Evolutionary conservation across 1,284 basidiomycete genomes (phyloP).

Genomic region (Coniferiporia weirii): DNA sequence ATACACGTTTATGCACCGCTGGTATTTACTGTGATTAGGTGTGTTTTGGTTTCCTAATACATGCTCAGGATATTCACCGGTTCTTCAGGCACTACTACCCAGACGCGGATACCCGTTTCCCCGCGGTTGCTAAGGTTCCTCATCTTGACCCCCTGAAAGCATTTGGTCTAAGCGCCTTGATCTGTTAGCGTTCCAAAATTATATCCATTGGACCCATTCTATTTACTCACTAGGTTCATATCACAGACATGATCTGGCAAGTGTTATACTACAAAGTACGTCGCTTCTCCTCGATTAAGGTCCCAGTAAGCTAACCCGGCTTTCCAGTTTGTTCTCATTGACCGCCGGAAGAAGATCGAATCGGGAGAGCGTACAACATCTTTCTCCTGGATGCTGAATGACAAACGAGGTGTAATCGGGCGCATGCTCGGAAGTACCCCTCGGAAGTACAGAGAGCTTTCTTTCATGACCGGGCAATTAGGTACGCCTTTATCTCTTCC

Average conservation of each 20-base stretch:
- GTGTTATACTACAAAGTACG: slow-evolving; percentile 81
- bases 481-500: slow-evolving; percentile 39
- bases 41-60: slow-evolving; percentile 24
- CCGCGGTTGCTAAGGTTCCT: slow-evolving; percentile 66
- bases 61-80: slow-evolving; percentile 14
- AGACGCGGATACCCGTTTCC: slow-evolving; percentile 69
- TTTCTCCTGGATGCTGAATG: slow-evolving; percentile 79
- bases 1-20: slow-evolving; percentile 88
- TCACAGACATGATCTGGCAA: slow-evolving; percentile 82
- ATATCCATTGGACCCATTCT: background rate
- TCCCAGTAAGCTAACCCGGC: slow-evolving; percentile 1
- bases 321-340: slow-evolving; percentile 72
- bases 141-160: slow-evolving; percentile 58
- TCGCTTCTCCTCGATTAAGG: slow-evolving; percentile 3
- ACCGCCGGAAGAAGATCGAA: slow-evolving; percentile 79
- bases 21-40: slow-evolving; percentile 86
- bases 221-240: slow-evolving; percentile 15
- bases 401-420: slow-evolving; percentile 81
- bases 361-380: slow-evolving; percentile 85
- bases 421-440: slow-evolving; percentile 56
- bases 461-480: slow-evolving; percentile 85
- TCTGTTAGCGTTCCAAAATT: slow-evolving; percentile 48
- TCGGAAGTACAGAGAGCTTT: slow-evolving; percentile 57
- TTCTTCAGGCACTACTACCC: slow-evolving; percentile 77
- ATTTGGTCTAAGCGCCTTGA: slow-evolving; percentile 62